Percentiles rank a stretch among this genome's conserved stretches.
Evolutionary conservation across 164 flowering plant genomes (phyloP).

Genomic region (Piper longum): DNA sequence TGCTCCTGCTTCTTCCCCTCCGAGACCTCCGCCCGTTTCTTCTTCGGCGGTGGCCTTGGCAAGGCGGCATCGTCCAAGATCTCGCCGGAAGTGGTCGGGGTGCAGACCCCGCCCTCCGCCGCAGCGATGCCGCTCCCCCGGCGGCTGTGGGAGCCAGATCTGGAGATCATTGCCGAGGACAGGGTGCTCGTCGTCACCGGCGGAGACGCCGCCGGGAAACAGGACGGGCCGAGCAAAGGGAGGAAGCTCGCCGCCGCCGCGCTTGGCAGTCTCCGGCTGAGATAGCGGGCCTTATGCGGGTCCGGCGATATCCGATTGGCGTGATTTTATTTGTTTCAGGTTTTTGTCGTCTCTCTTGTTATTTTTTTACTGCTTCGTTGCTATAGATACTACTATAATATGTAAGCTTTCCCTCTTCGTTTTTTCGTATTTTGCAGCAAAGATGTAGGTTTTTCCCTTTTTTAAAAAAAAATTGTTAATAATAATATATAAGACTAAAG

Average conservation of each 20-base stretch:
- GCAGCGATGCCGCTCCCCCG: conserved; percentile 2
- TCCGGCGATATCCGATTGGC: no score
- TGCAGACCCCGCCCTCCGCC: neutral
- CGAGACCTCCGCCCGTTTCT: neutral
- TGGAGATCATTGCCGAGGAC: conserved; percentile 8
- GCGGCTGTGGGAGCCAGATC: conserved; percentile 10
- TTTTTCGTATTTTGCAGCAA: no score
- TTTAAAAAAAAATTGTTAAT: no score
- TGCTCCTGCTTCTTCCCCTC: conserved; percentile 7
- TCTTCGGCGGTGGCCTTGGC: neutral
- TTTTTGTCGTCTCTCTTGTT: no score
- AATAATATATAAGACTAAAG: no score
- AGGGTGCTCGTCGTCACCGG: neutral
- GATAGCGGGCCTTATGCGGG: neutral
- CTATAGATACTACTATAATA: no score
- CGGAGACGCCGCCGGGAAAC: neutral
- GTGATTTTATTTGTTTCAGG: no score
- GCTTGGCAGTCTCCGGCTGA: neutral
- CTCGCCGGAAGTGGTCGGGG: conserved; percentile 4
- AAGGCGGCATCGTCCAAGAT: conserved; percentile 5
- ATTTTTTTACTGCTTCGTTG: no score
- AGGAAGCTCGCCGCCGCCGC: conserved; percentile 4
- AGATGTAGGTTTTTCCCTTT: no score
- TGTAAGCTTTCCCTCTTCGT: no score
- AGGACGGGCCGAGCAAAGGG: neutral